These are phyloP conservation scores for Debaryomyces sp. DNA, from an alignment of 1,139 yeast species.

Conservation along the genomic window DNA sequence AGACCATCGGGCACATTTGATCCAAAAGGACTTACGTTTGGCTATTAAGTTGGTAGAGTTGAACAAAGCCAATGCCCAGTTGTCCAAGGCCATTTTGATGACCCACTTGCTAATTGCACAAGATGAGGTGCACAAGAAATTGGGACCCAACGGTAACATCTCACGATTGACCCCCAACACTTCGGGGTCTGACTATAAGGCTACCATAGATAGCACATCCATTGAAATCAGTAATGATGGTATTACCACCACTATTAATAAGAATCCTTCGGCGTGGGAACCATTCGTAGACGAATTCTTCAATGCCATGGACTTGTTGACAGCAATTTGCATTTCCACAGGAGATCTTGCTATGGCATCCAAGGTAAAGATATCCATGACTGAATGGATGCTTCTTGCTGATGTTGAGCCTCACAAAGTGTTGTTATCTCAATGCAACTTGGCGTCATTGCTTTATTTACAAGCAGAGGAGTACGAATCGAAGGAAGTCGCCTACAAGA, in stretches of 20 bases:
- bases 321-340: constrained; percentile 65
- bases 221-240: constrained; percentile 22
- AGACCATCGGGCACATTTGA: constrained; percentile 54
- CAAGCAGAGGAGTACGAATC: constrained; percentile 71
- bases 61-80: constrained; percentile 50
- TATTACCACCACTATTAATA: constrained; percentile 24
- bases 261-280: constrained; percentile 58
- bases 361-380: constrained; percentile 64
- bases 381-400: constrained; percentile 74
- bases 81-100: constrained; percentile 60
- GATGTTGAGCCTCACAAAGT: constrained; percentile 69
- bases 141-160: constrained; percentile 15
- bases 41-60: constrained; percentile 68
- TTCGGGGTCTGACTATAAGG: constrained; percentile 13
- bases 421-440: constrained; percentile 66
- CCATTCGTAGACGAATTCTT: constrained; percentile 78
- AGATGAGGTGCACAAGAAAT: constrained; percentile 35
- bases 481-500: constrained; percentile 36
- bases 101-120: constrained; percentile 71
- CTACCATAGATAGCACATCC: constrained; percentile 19
- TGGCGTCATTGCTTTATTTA: constrained; percentile 71
- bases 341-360: constrained; percentile 70
- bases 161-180: constrained; percentile 7
- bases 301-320: constrained; percentile 69
- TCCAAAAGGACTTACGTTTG: constrained; percentile 72